Conservation (phyloP, 805 yeast species). For the baker's yeast (Saccharomyces cerevisiae) region DNA sequence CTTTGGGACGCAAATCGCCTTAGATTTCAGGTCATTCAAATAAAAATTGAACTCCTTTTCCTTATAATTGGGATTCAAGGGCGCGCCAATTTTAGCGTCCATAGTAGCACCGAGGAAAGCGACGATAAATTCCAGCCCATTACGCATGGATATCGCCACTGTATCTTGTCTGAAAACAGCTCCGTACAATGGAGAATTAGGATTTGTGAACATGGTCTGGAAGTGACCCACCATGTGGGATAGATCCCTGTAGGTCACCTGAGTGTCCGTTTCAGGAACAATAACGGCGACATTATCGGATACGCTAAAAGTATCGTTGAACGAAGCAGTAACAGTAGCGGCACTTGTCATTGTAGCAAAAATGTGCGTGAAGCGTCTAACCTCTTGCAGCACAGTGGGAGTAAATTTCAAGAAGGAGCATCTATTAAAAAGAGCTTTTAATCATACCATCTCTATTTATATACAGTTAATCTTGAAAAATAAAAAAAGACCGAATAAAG, state of each 20-base stretch:
- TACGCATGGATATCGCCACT: constrained; percentile 54
- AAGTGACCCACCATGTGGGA: constrained; percentile 39
- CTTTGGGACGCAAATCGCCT: constrained; percentile 48
- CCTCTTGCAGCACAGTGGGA: not conserved
- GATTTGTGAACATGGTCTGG: constrained; percentile 38
- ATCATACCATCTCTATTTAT: not conserved
- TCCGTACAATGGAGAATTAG: constrained; percentile 35
- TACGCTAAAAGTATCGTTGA: constrained; percentile 31
- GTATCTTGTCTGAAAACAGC: constrained; percentile 35
- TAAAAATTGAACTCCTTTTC: constrained; percentile 57
- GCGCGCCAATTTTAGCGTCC: constrained; percentile 55
- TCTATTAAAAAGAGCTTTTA: too few relatives aligned
- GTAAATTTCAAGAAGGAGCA: not conserved
- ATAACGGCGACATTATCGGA: constrained; percentile 37
- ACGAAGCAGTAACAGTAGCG: constrained; percentile 28
- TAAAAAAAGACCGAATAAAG: not conserved
- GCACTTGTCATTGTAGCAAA: not conserved
- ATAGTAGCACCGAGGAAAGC: constrained; percentile 51
- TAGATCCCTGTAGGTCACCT: constrained; percentile 38
- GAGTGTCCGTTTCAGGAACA: constrained; percentile 40
- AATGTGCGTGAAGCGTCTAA: not conserved
- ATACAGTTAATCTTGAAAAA: not conserved
- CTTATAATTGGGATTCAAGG: constrained; percentile 57
- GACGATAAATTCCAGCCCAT: constrained; percentile 49
- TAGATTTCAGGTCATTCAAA: constrained; percentile 50